These are phyloP conservation scores for Kappamyces sp. DNA, from an alignment of 192 early-diverging fungal species.

Conservation along the genomic window DNA sequence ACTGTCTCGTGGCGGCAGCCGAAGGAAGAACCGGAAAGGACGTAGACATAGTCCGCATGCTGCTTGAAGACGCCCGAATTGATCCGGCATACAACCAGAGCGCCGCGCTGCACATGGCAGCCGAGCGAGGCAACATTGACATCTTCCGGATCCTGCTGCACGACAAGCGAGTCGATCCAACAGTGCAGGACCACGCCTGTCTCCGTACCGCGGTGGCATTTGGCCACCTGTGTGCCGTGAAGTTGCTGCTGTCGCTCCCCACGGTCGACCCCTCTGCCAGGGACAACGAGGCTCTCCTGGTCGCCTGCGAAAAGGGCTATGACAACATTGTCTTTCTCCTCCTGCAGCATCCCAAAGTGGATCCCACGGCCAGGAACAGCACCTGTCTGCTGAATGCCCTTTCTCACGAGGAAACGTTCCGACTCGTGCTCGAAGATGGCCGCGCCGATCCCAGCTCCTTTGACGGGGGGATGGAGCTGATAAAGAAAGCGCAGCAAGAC, in stretches of 20 bases:
- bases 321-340: constrained; percentile 3
- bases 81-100: constrained; percentile 7
- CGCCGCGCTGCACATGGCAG: constrained; percentile 4
- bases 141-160: constrained; percentile 12
- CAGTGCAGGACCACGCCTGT: not conserved
- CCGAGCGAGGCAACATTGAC: constrained; percentile 10
- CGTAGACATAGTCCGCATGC: not conserved
- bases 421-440: no score
- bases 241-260: not conserved
- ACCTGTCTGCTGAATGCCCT: not conserved
- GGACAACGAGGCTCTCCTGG: not conserved
- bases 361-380: not conserved
- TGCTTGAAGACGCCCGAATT: not conserved
- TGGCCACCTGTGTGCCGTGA: not conserved
- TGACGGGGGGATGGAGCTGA: no score
- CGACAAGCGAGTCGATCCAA: constrained; percentile 7
- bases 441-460: no score
- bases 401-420: no score
- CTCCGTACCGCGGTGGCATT: constrained; percentile 2
- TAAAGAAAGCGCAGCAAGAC: no score
- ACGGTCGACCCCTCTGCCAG: constrained; percentile 6
- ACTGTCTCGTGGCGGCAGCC: no score
- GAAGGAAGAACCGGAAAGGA: no score
- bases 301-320: not conserved
- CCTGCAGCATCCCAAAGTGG: constrained; percentile 6